phyloP scores from a whole-genome alignment of 2,329 filamentous ascomycete species.

The Corinectria fuckeliana region DNA sequence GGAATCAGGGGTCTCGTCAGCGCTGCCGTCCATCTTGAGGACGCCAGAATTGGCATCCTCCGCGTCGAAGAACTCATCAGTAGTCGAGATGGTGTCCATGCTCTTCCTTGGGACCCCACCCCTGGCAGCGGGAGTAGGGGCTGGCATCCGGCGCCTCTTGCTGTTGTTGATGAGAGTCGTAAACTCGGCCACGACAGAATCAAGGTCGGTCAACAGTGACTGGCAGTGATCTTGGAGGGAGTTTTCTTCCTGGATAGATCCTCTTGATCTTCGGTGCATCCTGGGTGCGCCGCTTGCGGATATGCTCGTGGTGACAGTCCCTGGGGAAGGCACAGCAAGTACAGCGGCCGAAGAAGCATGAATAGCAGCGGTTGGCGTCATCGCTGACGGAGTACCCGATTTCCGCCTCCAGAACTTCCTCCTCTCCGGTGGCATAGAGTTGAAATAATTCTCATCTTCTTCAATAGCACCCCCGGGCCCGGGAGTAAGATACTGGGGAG shows the following conservation, averaged over 20 bases:
- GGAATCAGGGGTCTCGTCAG: constrained; percentile 66
- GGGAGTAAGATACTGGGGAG: constrained; percentile 49
- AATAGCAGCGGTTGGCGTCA: constrained; percentile 48
- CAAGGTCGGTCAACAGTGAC: constrained; percentile 82
- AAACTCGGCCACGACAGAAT: constrained; percentile 84
- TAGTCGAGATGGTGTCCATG: constrained; percentile 78
- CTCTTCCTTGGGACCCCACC: constrained; percentile 61
- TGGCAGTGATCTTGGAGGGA: constrained; percentile 83
- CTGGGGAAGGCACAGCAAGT: constrained; percentile 52
- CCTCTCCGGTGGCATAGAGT: constrained; percentile 50
- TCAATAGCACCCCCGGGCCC: constrained; percentile 51
- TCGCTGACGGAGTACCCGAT: constrained; percentile 59
- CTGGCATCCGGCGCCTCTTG: constrained; percentile 73
- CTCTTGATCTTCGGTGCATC: constrained; percentile 46
- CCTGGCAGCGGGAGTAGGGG: constrained; percentile 55
- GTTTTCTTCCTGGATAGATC: constrained; percentile 59
- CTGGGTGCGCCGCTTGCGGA: constrained; percentile 41
- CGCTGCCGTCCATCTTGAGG: constrained; percentile 75
- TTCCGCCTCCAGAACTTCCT: constrained; percentile 94
- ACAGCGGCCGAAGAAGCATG: constrained; percentile 49
- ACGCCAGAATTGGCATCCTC: constrained; percentile 71
- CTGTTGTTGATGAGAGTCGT: constrained; percentile 77
- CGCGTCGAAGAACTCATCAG: constrained; percentile 95
- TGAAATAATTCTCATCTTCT: constrained; percentile 65
- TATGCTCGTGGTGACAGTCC: constrained; percentile 41